Evolutionary conservation across 768 basidiomycete species (phyloP), one percentile per base, ranked within the genome.

Genomic region (Tricholoma sp.): DNA sequence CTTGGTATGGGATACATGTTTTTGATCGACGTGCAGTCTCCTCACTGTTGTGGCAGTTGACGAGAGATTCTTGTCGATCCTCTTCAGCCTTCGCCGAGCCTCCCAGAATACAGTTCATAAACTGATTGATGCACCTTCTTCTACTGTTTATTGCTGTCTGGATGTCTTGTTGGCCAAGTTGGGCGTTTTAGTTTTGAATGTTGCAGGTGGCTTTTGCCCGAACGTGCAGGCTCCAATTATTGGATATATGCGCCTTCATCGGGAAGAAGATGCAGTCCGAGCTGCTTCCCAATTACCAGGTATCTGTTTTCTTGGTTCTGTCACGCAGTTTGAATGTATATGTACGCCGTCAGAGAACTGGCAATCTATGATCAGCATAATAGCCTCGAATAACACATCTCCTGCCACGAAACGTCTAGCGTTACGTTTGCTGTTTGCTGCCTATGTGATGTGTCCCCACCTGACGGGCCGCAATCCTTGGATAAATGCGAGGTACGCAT

Each of bases 251-350:
- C 67, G 58, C 59, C 58, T 50, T n/a, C 80, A 81, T 53, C 73
- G 72, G 56, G 76, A 81, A 39, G 76, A 82, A 16, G 80, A 84
- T 57, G 71, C 69, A 55, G 65, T 89, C 29, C 75, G 77, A 39
- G 86, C 85, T 39, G 83, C 85, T 4, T 71, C 79, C 21, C 88
- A 90, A 61, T 71, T 91, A n/a, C 89, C 89, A 57, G 78, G 88
- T 85, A 68, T 59, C 63, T 55, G n/a, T 31, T 50, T 18, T 31
- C 27, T 29, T 27, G 16, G 43, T 50, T 4, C 2, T 19, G 11
- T 22, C 7, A 43, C 14, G 41, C 39, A 32, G 14, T 34, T 41
- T 43, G 50, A 22, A 31, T 12, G 16, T 34, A 14, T 11, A 34
- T 31, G 18, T 49, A 57, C 29, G 50, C 52, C 35, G 39, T 61